phyloP scores from a whole-genome alignment of 2,329 filamentous ascomycete genomes.

The Myriangium duriaei region DNA sequence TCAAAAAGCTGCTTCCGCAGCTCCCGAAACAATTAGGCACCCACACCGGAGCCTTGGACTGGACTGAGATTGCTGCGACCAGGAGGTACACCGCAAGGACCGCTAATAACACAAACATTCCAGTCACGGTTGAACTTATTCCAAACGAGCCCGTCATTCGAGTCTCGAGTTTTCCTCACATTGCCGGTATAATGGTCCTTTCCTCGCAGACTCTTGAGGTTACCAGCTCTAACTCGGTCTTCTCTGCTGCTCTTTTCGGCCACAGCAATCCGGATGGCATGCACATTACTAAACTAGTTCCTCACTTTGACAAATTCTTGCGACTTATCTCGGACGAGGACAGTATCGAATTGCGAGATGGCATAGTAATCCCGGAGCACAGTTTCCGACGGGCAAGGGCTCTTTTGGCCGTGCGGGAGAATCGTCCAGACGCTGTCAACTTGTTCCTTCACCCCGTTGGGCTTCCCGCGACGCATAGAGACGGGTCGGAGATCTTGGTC shows the following conservation, averaged over 20 bases:
- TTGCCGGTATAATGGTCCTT: constrained; percentile 90
- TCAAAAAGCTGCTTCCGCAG: constrained; percentile 67
- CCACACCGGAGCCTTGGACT: constrained; percentile 62
- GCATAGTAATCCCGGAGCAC: constrained; percentile 94
- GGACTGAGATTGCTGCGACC: constrained; percentile 57
- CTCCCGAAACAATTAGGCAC: constrained; percentile 66
- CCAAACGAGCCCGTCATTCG: constrained; percentile 59
- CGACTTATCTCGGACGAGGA: constrained; percentile 77
- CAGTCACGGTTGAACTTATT: constrained; percentile 66
- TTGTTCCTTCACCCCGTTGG: constrained; percentile 77
- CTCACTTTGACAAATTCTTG: constrained; percentile 75
- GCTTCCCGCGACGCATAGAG: constrained; percentile 72
- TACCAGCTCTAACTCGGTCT: constrained; percentile 88
- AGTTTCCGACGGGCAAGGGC: constrained; percentile 85
- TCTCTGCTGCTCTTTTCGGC: constrained; percentile 84
- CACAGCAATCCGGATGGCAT: constrained; percentile 72
- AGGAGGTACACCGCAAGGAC: constrained; percentile 80
- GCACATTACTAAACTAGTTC: constrained; percentile 67
- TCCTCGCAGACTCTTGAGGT: constrained; percentile 67
- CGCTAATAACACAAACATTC: constrained; percentile 64
- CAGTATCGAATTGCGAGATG: constrained; percentile 68
- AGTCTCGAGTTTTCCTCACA: constrained; percentile 90
- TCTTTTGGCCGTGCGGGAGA: constrained; percentile 70
- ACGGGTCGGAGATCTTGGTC: constrained; percentile 83
- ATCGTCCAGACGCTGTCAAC: constrained; percentile 59